Percentiles rank a stretch among this genome's conserved stretches.
phyloP scores from a whole-genome alignment of 2,329 filamentous ascomycete species.

The Cercospora canescens region DNA sequence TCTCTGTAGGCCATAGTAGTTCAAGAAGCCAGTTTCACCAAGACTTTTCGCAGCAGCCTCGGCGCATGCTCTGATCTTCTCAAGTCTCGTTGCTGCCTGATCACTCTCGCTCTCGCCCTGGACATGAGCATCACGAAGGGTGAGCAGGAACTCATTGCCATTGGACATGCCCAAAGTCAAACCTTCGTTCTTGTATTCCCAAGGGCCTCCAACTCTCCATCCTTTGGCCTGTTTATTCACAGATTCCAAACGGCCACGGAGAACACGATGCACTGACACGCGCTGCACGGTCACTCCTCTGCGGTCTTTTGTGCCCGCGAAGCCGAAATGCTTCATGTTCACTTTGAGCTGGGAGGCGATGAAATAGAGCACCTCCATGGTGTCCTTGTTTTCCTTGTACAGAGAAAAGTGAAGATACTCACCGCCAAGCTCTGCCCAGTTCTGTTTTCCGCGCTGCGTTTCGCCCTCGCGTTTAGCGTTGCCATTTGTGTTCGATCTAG shows the following conservation, averaged over 20 bases:
- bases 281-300: constrained; percentile 84
- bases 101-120: constrained; percentile 42
- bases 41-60: constrained; percentile 66
- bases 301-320: constrained; percentile 89
- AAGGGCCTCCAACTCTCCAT: constrained; percentile 69
- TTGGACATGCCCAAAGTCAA: constrained; percentile 79
- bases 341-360: constrained; percentile 73
- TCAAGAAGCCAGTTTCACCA: constrained; percentile 79
- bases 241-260: constrained; percentile 62
- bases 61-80: constrained; percentile 55
- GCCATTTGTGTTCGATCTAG: constrained; percentile 28
- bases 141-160: constrained; percentile 93
- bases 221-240: constrained; percentile 63
- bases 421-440: constrained; percentile 68
- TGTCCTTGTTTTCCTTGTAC: constrained; percentile 97
- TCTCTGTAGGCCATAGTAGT: constrained; percentile 96
- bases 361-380: constrained; percentile 83
- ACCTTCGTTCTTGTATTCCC: constrained; percentile 69
- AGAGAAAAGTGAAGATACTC: constrained; percentile 88
- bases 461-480: constrained; percentile 20
- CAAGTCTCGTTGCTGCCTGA: constrained; percentile 37
- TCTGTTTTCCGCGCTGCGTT: constrained; percentile 46
- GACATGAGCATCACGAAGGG: constrained; percentile 80
- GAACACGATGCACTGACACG: constrained; percentile 65
- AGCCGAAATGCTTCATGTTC: constrained; percentile 67